These are phyloP conservation scores for Rhizophagus sp. DNA, from an alignment of 192 early-diverging fungal species.

Conservation along the genomic window DNA sequence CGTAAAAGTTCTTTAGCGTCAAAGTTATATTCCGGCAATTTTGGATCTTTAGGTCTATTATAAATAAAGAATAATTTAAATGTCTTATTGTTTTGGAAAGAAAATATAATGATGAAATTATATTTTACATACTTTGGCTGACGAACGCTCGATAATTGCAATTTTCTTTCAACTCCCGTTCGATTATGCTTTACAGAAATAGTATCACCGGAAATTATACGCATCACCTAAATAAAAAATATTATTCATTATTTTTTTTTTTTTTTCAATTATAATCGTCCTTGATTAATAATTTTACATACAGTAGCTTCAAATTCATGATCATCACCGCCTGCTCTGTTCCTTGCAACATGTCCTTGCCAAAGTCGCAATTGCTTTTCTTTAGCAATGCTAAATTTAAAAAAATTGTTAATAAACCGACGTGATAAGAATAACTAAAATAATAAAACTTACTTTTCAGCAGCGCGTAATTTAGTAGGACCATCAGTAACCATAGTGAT, in stretches of 20 bases:
- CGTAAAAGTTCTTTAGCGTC: constrained; percentile 91
- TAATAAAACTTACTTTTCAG: constrained; percentile 62
- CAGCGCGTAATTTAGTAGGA: constrained; percentile 67
- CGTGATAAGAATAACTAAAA: neutral
- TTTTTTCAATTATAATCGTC: neutral
- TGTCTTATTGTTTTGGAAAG: neutral
- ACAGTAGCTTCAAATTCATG: constrained; percentile 55
- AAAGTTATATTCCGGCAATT: constrained; percentile 78
- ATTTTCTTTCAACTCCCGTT: constrained; percentile 36
- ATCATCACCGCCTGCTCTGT: constrained; percentile 50
- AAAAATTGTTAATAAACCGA: neutral
- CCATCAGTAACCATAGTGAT: constrained; percentile 73
- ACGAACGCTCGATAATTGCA: constrained; percentile 46
- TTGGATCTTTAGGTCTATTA: constrained; percentile 59
- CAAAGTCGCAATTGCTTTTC: constrained; percentile 85
- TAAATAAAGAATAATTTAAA: constrained; percentile 24
- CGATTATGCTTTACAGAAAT: constrained; percentile 40
- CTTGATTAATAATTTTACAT: neutral
- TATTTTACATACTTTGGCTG: constrained; percentile 29
- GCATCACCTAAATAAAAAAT: constrained; percentile 36
- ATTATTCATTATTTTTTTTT: neutral
- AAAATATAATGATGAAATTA: neutral
- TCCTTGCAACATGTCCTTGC: constrained; percentile 67
- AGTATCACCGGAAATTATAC: constrained; percentile 59
- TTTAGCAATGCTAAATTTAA: constrained; percentile 56